These are phyloP conservation scores for Populus davidiana DNA, from an alignment of 345 rosid species.

Conservation along the genomic window DNA sequence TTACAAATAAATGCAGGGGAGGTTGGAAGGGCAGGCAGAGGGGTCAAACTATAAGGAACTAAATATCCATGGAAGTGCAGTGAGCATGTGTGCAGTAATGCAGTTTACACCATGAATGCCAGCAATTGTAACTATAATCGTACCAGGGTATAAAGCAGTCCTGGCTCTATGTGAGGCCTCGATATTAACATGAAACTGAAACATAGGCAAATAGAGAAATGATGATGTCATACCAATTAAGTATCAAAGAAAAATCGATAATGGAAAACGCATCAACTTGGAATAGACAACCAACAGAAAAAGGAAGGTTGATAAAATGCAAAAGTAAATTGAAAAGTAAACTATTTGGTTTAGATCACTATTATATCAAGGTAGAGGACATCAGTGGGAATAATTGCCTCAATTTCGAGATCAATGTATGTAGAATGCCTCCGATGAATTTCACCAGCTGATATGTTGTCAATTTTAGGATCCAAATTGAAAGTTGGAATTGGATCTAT, in stretches of 20 bases:
- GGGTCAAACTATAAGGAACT: neutral
- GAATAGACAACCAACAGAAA: neutral
- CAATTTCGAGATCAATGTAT: neutral
- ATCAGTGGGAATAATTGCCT: neutral
- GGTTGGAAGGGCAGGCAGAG: neutral
- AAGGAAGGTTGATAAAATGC: neutral
- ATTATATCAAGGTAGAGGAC: neutral
- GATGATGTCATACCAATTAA: neutral
- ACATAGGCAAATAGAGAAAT: slow-evolving; percentile 19
- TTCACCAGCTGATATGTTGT: neutral
- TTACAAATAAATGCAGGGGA: too few relatives aligned
- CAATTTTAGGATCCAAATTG: slow-evolving; percentile 10
- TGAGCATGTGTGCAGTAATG: neutral
- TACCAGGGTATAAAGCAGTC: slow-evolving; percentile 86
- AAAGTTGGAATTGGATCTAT: neutral
- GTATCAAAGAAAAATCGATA: neutral
- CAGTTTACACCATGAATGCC: neutral
- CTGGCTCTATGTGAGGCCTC: slow-evolving; percentile 70
- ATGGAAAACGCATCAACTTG: neutral
- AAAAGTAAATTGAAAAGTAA: neutral
- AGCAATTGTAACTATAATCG: neutral
- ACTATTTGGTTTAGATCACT: neutral
- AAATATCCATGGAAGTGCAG: neutral
- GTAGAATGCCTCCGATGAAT: neutral
- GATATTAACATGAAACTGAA: slow-evolving; percentile 87